These are phyloP conservation scores for Wickerhamomyces queroliae DNA, from an alignment of 805 yeast species.

Conservation along the genomic window DNA sequence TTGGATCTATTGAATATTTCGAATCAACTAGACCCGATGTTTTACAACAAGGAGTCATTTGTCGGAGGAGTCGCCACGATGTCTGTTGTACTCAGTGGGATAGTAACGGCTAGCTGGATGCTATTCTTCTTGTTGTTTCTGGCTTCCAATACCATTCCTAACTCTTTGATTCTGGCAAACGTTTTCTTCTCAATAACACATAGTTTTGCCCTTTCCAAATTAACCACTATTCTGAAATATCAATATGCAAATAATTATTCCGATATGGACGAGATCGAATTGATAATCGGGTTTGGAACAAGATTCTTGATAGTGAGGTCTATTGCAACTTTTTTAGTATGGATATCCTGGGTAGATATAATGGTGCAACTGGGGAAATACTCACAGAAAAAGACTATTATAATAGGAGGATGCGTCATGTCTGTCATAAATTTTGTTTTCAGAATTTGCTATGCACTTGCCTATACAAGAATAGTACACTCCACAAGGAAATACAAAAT, in stretches of 20 bases:
- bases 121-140: constrained; percentile 50
- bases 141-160: constrained; percentile 52
- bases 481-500: not conserved
- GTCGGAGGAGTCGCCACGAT: constrained; percentile 34
- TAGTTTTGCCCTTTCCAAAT: constrained; percentile 42
- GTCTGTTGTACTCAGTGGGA: constrained; percentile 46
- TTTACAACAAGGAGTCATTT: constrained; percentile 27
- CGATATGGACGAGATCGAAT: constrained; percentile 39
- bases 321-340: constrained; percentile 38
- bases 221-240: constrained; percentile 37
- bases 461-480: constrained; percentile 6
- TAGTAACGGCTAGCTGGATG: constrained; percentile 68
- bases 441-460: constrained; percentile 14
- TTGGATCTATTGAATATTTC: constrained; percentile 4
- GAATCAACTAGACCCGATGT: constrained; percentile 2
- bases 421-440: constrained; percentile 24
- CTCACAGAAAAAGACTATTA: constrained; percentile 24
- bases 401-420: constrained; percentile 26
- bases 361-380: constrained; percentile 31
- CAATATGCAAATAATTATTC: constrained; percentile 53
- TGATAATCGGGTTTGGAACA: constrained; percentile 30
- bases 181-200: constrained; percentile 47
- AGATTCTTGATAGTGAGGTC: constrained; percentile 33
- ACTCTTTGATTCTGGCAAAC: constrained; percentile 52
- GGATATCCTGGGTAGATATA: constrained; percentile 53